Evolutionary conservation across 257 asterid genomes (phyloP).

Genomic region (Ligustrum vulgare): DNA sequence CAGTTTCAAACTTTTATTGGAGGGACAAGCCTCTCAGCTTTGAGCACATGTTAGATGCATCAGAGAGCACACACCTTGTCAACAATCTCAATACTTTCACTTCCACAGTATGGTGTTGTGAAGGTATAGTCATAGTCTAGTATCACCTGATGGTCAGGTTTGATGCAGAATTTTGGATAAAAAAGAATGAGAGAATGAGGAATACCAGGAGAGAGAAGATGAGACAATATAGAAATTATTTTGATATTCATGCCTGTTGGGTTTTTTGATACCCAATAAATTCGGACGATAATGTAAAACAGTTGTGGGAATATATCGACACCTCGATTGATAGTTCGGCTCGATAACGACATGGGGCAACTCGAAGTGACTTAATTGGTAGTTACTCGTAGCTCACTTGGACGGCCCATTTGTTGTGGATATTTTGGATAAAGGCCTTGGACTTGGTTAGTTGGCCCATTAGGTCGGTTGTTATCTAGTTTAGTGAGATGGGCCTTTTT

Average conservation of each 20-base stretch:
- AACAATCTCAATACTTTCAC: constrained; percentile 50
- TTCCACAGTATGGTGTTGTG: constrained; percentile 92
- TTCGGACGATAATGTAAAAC: too few species aligned
- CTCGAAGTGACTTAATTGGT: too few species aligned
- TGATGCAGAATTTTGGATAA: constrained; percentile 49
- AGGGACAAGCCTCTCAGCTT: constrained; percentile 23
- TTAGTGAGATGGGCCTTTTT: too few species aligned
- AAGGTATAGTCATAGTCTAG: constrained; percentile 96
- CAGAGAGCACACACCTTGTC: constrained; percentile 55
- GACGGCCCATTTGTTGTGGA: too few species aligned
- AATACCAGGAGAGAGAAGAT: constrained; percentile 3
- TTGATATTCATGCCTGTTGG: constrained; percentile 1
- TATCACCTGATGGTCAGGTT: constrained; percentile 78
- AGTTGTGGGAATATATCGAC: too few species aligned
- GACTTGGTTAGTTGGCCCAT: too few species aligned
- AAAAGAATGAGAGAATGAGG: constrained; percentile 24
- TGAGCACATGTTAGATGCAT: constrained; percentile 20
- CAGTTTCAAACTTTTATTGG: constrained; percentile 9
- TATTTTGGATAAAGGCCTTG: too few species aligned
- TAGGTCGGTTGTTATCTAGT: too few species aligned
- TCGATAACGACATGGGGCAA: too few species aligned
- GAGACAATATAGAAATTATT: neutral
- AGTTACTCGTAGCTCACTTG: too few species aligned
- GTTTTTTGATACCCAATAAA: too few species aligned
- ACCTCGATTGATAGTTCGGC: too few species aligned